Evolutionary conservation across 2,329 filamentous ascomycete species (phyloP), one percentile per base, ranked within the genome.

Genomic region (Aspergillus candidus): DNA sequence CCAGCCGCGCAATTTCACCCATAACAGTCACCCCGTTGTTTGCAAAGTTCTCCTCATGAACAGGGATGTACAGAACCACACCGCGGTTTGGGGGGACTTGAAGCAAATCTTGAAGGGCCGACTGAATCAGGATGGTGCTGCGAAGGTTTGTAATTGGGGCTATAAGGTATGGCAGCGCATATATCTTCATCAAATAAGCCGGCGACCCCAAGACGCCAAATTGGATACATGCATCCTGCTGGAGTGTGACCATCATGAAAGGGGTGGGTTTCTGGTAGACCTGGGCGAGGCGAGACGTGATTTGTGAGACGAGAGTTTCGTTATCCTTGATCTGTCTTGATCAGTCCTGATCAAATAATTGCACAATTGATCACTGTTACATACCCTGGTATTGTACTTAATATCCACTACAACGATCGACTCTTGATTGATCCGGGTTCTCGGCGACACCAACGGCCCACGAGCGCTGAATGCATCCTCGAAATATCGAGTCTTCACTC

Each of bases 141-240:
- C 88, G 80, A 62, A 86, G 85, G 69, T 95, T 95, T 41, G 80
- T 87, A 3, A 81, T 77, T 0, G 86, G 79, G 48, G 83, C 82
- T 45, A 93, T 70, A 51, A 87, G 77, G 10, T 74, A 74, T 1
- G 84, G 75, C 8, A 93, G 72, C 1, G 87, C 82, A 31, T 78
- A 83, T 47, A 95, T 78, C 30, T 80, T 84, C 58, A 94, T 72
- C 47, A 83, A 77, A 60, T 95, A 96, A 14, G 87, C 86, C 3
- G 87, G 84, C 40, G 89, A 84, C 51, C 87, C 84, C 4, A 80
- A 82, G 31, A 83, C 85, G 2, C 80, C 85, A 48, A 91, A 83
- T 43, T 88, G 72, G 54, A 95, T 78, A 58, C 84, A 86, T 11
- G 79, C 77, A 18, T 84, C 82, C 58, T 93, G 86, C 34, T 84